phyloP scores from a whole-genome alignment of 805 yeast species.

The Torulaspora quercuum region DNA sequence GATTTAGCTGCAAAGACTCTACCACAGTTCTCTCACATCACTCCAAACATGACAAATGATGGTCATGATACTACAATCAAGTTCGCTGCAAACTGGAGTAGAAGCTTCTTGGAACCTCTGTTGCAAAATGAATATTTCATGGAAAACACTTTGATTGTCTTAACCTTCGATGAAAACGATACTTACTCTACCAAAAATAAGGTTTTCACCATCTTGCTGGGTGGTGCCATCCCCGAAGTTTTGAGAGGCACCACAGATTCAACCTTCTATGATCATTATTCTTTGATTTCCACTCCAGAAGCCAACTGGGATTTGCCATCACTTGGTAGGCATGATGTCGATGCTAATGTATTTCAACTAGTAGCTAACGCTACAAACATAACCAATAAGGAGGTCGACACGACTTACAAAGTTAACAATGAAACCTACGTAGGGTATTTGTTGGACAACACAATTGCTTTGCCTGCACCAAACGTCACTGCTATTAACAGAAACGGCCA shows the following conservation, averaged over 20 bases:
- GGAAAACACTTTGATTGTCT: slow-evolving; percentile 42
- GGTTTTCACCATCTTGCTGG: slow-evolving; percentile 45
- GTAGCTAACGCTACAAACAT: slow-evolving; percentile 40
- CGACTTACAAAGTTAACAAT: slow-evolving; percentile 37
- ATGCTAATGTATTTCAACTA: slow-evolving; percentile 46
- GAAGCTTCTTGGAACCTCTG: slow-evolving; percentile 44
- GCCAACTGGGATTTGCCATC: slow-evolving; percentile 50
- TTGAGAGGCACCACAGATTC: slow-evolving; percentile 44
- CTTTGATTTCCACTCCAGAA: slow-evolving; percentile 47
- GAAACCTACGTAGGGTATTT: slow-evolving; percentile 36
- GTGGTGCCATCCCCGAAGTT: slow-evolving; percentile 45
- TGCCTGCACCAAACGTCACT: slow-evolving; percentile 41
- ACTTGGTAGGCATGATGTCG: slow-evolving; percentile 50
- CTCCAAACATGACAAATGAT: slow-evolving; percentile 53
- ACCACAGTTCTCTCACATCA: slow-evolving; percentile 53
- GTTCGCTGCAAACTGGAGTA: slow-evolving; percentile 47
- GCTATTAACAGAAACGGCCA: slow-evolving; percentile 38
- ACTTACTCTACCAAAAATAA: slow-evolving; percentile 44
- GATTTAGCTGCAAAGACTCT: slow-evolving; percentile 41
- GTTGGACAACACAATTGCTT: slow-evolving; percentile 26
- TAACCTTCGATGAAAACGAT: slow-evolving; percentile 52
- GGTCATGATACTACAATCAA: slow-evolving; percentile 49
- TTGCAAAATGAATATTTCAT: slow-evolving; percentile 46
- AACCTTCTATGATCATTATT: slow-evolving; percentile 52
- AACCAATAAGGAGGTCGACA: slow-evolving; percentile 35